phyloP scores from a whole-genome alignment of 1,284 basidiomycete genomes.

The Schizophyllum amplum region DNA sequence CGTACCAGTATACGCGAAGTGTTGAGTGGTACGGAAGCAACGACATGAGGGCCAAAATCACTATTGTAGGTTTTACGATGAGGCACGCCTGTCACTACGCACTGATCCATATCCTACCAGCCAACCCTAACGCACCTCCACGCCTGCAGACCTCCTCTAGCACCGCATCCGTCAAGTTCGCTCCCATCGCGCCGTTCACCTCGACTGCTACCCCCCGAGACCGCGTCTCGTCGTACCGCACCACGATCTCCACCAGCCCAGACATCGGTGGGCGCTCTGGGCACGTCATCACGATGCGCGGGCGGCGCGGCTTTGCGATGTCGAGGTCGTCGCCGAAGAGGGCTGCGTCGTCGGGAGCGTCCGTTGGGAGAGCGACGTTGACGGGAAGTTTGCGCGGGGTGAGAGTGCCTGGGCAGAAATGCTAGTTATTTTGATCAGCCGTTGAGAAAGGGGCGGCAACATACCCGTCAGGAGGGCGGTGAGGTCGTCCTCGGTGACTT shows the following conservation, averaged over 20 bases:
- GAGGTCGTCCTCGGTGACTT: conserved; percentile 43
- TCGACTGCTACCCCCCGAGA: conserved; percentile 45
- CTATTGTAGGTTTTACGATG: too few species aligned
- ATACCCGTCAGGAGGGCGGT: conserved; percentile 47
- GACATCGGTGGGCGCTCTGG: conserved; percentile 54
- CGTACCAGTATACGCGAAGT: too few species aligned
- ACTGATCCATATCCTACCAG: conserved; percentile 38
- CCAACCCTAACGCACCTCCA: conserved; percentile 38
- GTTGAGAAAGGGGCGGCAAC: conserved; percentile 6
- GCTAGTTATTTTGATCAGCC: conserved; percentile 1
- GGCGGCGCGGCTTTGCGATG: conserved; percentile 26
- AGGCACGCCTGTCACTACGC: conserved; percentile 5
- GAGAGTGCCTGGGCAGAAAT: conserved; percentile 34
- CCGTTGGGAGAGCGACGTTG: conserved; percentile 40
- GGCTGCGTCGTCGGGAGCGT: conserved; percentile 12
- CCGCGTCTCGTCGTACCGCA: conserved; percentile 42
- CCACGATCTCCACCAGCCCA: conserved; percentile 48
- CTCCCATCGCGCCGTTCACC: conserved; percentile 46
- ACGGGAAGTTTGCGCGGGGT: conserved; percentile 52
- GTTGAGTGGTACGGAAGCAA: too few species aligned
- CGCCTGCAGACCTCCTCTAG: conserved; percentile 43
- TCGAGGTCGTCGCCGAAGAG: conserved; percentile 23
- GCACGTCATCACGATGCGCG: conserved; percentile 42
- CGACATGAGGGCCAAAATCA: too few species aligned
- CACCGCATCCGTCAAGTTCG: conserved; percentile 38